phyloP scores from a whole-genome alignment of 495 filamentous ascomycete species.

The Evernia prunastri region DNA sequence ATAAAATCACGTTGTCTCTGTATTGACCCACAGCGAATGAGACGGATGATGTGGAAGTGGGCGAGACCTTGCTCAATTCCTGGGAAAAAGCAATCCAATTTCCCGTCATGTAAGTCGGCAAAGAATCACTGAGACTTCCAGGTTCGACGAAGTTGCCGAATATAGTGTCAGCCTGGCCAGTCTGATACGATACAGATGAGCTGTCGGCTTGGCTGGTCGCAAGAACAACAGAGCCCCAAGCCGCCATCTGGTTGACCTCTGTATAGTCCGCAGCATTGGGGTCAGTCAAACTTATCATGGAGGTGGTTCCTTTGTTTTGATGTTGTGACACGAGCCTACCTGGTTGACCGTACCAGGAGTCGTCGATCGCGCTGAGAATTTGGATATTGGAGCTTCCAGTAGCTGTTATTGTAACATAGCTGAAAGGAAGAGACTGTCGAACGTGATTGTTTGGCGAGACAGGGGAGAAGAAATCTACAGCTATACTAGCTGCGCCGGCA shows the following conservation, averaged over 20 bases:
- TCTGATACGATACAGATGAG: constrained; percentile 27
- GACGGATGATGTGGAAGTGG: constrained; percentile 23
- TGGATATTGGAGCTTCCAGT: constrained; percentile 33
- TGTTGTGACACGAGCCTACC: constrained; percentile 29
- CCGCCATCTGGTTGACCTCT: constrained; percentile 34
- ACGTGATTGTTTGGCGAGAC: constrained; percentile 80
- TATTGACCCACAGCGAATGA: constrained; percentile 45
- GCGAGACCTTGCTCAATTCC: constrained; percentile 35
- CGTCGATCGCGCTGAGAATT: constrained; percentile 46
- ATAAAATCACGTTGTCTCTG: constrained; percentile 42
- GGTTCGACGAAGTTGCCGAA: constrained; percentile 32
- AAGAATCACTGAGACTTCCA: constrained; percentile 29
- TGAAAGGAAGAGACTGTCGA: constrained; percentile 74
- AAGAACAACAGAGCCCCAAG: constrained; percentile 41
- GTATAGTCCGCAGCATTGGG: constrained; percentile 29
- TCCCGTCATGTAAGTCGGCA: constrained; percentile 32
- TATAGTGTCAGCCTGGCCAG: constrained; percentile 27
- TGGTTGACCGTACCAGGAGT: constrained; percentile 41
- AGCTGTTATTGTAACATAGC: constrained; percentile 66
- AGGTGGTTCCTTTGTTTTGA: constrained; percentile 27
- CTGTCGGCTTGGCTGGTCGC: constrained; percentile 29
- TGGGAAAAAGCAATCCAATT: constrained; percentile 39
- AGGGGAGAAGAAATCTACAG: constrained; percentile 66
- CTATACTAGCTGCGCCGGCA: constrained; percentile 38
- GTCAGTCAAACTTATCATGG: constrained; percentile 31